Evolutionary conservation across 345 rosid species (phyloP).

Genomic region (Gossypium arboreum): DNA sequence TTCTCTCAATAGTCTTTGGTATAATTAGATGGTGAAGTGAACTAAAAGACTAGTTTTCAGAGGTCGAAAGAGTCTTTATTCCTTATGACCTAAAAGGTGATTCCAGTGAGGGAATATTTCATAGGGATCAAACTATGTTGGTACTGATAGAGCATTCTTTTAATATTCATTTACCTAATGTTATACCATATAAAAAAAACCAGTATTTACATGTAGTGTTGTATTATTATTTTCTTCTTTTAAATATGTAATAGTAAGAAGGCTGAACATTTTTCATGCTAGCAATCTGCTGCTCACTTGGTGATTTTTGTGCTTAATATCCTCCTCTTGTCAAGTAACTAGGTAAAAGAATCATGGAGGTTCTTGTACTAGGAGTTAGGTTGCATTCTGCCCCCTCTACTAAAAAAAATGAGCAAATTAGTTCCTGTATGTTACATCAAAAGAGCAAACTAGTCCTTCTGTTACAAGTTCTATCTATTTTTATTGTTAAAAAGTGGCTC

Average conservation of each 20-base stretch:
- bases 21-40: slow-evolving; percentile 8
- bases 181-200: slow-evolving; percentile 17
- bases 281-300: not conserved
- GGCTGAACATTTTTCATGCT: slow-evolving; percentile 3
- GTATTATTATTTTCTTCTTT: slow-evolving; percentile 14
- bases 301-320: not conserved
- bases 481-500: no score
- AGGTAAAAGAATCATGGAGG: no score
- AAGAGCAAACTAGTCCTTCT: no score
- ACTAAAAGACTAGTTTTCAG: slow-evolving; percentile 9
- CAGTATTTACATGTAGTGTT: slow-evolving; percentile 21
- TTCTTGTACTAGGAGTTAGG: no score
- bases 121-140: slow-evolving; percentile 27
- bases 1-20: slow-evolving; percentile 9
- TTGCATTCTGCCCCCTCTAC: no score
- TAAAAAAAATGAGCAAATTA: no score
- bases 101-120: slow-evolving; percentile 23
- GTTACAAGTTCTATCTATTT: no score
- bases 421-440: no score
- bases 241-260: slow-evolving; percentile 27
- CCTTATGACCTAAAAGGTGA: slow-evolving; percentile 13
- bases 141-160: slow-evolving; percentile 40
- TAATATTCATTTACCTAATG: slow-evolving; percentile 18
- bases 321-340: not conserved
- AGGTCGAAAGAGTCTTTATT: slow-evolving; percentile 22